These are phyloP conservation scores for Mollisia scopiformis DNA, from an alignment of 2,329 filamentous ascomycete genomes.

Conservation along the genomic window DNA sequence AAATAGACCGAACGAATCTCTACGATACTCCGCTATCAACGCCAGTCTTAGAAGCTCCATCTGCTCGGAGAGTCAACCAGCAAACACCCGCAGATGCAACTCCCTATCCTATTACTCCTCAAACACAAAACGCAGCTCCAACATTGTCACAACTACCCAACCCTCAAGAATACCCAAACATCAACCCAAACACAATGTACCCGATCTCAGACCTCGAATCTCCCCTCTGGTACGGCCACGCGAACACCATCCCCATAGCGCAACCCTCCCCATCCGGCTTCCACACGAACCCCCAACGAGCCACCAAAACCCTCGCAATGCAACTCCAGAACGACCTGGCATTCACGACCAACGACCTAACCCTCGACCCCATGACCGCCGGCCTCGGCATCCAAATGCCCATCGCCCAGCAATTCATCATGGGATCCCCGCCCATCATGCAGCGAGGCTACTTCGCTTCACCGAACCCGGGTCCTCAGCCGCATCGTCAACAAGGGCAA, in stretches of 20 bases:
- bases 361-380: conserved; percentile 16
- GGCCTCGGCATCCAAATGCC: conserved; percentile 38
- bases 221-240: conserved; percentile 36
- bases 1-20: conserved; percentile 13
- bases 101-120: conserved; percentile 30
- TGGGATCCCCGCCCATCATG: conserved; percentile 24
- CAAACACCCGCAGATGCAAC: conserved; percentile 21
- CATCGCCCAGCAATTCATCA: conserved; percentile 26
- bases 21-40: conserved; percentile 32
- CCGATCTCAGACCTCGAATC: conserved; percentile 18
- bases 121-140: conserved; percentile 23
- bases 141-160: conserved; percentile 29
- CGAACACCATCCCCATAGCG: conserved; percentile 29
- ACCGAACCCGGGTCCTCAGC: conserved; percentile 2
- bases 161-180: conserved; percentile 18
- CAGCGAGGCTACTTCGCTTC: conserved; percentile 22
- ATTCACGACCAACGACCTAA: conserved; percentile 25
- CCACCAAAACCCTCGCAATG: conserved; percentile 31
- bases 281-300: conserved; percentile 31
- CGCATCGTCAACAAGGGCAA: too few relatives aligned
- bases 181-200: conserved; percentile 15
- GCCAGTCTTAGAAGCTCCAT: conserved; percentile 24
- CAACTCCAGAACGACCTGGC: conserved; percentile 35
- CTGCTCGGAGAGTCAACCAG: conserved; percentile 29
- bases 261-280: conserved; percentile 31